Conservation (phyloP, 768 basidiomycete genomes). For the Suillus discolor region DNA sequence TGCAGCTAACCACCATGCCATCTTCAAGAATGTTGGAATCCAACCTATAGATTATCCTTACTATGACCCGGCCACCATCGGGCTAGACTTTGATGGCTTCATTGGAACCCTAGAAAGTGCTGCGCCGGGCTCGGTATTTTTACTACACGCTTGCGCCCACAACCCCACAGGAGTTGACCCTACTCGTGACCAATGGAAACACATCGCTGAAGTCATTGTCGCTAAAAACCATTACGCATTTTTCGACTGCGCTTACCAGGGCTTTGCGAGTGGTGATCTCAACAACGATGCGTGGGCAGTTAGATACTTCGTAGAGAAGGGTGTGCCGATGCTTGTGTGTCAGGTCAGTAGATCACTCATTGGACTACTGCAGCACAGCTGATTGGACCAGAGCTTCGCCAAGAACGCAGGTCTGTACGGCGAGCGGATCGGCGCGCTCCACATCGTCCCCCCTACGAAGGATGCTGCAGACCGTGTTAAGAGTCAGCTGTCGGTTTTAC, state of each 20-base stretch:
- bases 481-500: slow-evolving; percentile 89
- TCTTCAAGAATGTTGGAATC: slow-evolving; percentile 90
- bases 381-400: slow-evolving; percentile 84
- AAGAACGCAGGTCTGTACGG: slow-evolving; percentile 97
- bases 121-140: slow-evolving; percentile 77
- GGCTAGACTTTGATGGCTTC: slow-evolving; percentile 78
- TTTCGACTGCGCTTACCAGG: slow-evolving; percentile 97
- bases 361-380: background rate
- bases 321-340: slow-evolving; percentile 82
- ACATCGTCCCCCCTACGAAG: slow-evolving; percentile 50
- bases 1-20: slow-evolving; percentile 84
- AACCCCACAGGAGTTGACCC: slow-evolving; percentile 98
- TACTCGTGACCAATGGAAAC: slow-evolving; percentile 82
- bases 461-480: slow-evolving; percentile 72
- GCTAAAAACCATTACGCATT: slow-evolving; percentile 82
- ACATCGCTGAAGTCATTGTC: slow-evolving; percentile 72
- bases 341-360: slow-evolving; percentile 68
- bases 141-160: slow-evolving; percentile 94
- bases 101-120: slow-evolving; percentile 61
- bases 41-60: slow-evolving; percentile 90
- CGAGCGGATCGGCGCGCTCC: slow-evolving; percentile 83
- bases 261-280: slow-evolving; percentile 94
- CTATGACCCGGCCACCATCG: slow-evolving; percentile 89
- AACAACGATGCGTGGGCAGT: slow-evolving; percentile 94
- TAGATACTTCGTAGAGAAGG: slow-evolving; percentile 79